Base-by-base conservation (phyloP, 352 stramenopile genomes). In the Phytophthora pseudosyringae region DNA sequence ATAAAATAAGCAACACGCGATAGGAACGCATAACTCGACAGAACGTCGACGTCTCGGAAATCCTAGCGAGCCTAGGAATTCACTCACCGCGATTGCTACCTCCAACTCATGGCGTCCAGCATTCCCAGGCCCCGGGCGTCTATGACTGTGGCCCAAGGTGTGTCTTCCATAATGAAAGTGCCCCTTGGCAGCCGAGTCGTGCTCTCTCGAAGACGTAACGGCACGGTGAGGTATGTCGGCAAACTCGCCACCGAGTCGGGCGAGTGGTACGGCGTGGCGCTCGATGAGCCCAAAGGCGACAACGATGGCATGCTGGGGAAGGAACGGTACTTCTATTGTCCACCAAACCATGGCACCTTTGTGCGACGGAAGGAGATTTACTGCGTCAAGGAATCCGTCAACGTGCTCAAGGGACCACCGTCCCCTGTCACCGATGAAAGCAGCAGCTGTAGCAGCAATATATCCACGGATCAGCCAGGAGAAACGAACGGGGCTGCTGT, bases 301-400 rank as follows among this genome's bases (percentile, higher is more conserved):
- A 64, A 75, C 35, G 80, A 91, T 39, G 81, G 81, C 4, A 61
- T 66, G n/a, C 73, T 54, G 41, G 66, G 75, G 6, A 83, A 81
- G 39, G 71, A 86, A 15, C 67, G 76, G 16, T 83, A 84, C 59
- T 91, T 91, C 35, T 62, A 78, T 11, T 89, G 81, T 31, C 50
- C 76, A 18, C 29, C 71, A 13, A 73, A 76, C 61, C 76, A 89
- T 58, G 81, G 80, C 32, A 46, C 86, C 8, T 91, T 88, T 45
- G 81, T 91, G 29, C 75, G 81, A 7, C 81, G 81, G 32, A 91
- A 91, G 55, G 81, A 83, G 64, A 83, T 86, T 13, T 75, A 85
- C 60, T 81, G 71, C 53, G 59, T 82, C 36, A 84, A 83, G 31
- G 81, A 88, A 49, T 55, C 71, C 21, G 45, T 52, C 1, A 70